Evolutionary conservation across 768 basidiomycete genomes (phyloP).

Genomic region (Butyriboletus loyo): DNA sequence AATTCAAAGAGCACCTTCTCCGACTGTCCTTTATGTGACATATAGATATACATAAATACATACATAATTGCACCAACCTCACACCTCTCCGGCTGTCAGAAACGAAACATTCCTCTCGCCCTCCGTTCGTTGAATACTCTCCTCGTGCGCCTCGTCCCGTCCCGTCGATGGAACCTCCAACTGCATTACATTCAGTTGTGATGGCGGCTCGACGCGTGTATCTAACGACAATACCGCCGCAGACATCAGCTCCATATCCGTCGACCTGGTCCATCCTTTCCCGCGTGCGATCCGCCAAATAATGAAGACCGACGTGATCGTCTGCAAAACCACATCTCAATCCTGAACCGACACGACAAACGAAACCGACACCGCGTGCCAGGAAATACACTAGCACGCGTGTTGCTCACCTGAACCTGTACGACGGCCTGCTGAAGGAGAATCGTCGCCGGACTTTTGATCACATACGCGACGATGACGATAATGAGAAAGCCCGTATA

Average conservation of each 20-base stretch:
- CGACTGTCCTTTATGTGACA: too few relatives aligned
- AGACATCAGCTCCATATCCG: not conserved
- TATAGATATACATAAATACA: too few relatives aligned
- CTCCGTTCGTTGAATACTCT: not conserved
- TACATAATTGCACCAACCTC: too few relatives aligned
- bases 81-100: not conserved
- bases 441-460: conserved; percentile 39
- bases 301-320: conserved; percentile 39
- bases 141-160: not conserved
- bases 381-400: not conserved
- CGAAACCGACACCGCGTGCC: not conserved
- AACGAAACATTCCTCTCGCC: not conserved
- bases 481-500: conserved; percentile 41
- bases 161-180: not conserved
- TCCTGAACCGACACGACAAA: not conserved
- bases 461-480: conserved; percentile 41
- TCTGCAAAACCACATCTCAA: conserved; percentile 20
- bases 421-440: conserved; percentile 29
- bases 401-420: conserved; percentile 7
- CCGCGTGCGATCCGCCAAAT: conserved; percentile 39
- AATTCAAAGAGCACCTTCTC: too few relatives aligned
- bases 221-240: not conserved
- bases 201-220: not conserved
- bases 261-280: conserved; percentile 28
- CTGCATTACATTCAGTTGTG: not conserved